Base-by-base conservation (phyloP, 306 rosid genomes). In the Prunus campanulata region DNA sequence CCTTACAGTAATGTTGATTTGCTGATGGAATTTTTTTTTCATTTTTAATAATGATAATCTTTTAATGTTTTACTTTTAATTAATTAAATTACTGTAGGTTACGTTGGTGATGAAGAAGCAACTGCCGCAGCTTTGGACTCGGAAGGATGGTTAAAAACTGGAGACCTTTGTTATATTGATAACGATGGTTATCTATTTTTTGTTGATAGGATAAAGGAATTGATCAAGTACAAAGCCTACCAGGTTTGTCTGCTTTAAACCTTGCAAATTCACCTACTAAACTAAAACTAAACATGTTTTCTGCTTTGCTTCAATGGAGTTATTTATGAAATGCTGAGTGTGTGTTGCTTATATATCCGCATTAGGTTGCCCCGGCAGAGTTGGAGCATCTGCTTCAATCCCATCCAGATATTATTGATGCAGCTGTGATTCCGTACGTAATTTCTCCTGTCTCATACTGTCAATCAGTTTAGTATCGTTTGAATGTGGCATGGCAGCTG, bases 341-440 rank as follows among this genome's bases (percentile, higher is more conserved):
- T 42, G 32, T 44, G 20, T 35, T 18, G 52, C 24, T 9, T 22
- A 27, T 70, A 16, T 60, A 5, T 32, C 44, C 13, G 56, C 32
- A 35, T 25, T 50, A 91, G 96, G 93, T 91, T 70, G 89, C 96
- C 51, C 93, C 96, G 0, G 93, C 89, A 14, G 97, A 91, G 71
- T 68, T 89, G 52, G 93, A 91, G 79, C 83, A 89, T 9, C 65
- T 91, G 80, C 92, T 91, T 25, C 88, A 68, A 3, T 84, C 92
- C 57, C 92, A 84, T 70, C 91, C 87, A 39, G 77, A 87, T 60
- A 86, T 87, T 42, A 48, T 16, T 6, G 92, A 89, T n/a, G 93
- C 88, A 22, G 92, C 93, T 59, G 97, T 87, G 70, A 68, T 85
- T 55, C 93, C 97, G 97, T 89, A 81, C 0, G 83, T 79, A 56